A percentile compares a stretch with the other conserved stretches of the same genome.
Conservation (phyloP, 352 stramenopile genomes). For the Pythium oligandrum region DNA sequence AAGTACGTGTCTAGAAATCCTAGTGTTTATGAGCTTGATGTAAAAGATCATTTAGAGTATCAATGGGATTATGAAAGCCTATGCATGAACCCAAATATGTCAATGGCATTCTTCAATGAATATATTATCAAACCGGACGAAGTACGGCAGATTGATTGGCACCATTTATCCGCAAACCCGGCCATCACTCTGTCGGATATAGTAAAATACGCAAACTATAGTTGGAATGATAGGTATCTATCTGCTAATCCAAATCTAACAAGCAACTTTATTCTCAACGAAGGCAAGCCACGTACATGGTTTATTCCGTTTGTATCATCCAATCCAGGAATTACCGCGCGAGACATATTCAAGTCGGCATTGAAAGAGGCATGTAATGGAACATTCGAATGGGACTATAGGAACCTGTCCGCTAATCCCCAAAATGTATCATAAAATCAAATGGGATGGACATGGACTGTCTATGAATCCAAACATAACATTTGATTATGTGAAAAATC, state of each 20-base stretch:
- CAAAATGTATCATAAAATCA: neutral
- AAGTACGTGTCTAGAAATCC: too few species aligned
- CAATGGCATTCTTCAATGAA: constrained; percentile 1
- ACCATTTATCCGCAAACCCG: neutral
- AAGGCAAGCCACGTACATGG: neutral
- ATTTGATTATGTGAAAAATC: constrained; percentile 1
- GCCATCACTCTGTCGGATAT: neutral
- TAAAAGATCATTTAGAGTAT: neutral
- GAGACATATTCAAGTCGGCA: constrained; percentile 1
- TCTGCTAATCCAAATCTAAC: constrained; percentile 2
- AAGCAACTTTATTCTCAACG: constrained; percentile 3
- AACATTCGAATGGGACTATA: constrained; percentile 2
- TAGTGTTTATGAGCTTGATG: too few species aligned
- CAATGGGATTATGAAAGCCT: neutral
- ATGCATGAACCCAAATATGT: constrained; percentile 1
- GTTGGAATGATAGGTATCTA: neutral
- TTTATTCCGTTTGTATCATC: neutral
- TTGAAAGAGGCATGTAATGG: too few species aligned
- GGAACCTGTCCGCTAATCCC: constrained; percentile 1
- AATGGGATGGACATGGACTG: neutral
- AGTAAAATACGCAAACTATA: neutral
- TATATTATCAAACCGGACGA: neutral
- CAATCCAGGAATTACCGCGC: constrained; percentile 1
- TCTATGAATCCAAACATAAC: neutral
- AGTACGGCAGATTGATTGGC: neutral